These are phyloP conservation scores for Colletotrichum sp. DNA, from an alignment of 2,329 filamentous ascomycete genomes.

Conservation along the genomic window DNA sequence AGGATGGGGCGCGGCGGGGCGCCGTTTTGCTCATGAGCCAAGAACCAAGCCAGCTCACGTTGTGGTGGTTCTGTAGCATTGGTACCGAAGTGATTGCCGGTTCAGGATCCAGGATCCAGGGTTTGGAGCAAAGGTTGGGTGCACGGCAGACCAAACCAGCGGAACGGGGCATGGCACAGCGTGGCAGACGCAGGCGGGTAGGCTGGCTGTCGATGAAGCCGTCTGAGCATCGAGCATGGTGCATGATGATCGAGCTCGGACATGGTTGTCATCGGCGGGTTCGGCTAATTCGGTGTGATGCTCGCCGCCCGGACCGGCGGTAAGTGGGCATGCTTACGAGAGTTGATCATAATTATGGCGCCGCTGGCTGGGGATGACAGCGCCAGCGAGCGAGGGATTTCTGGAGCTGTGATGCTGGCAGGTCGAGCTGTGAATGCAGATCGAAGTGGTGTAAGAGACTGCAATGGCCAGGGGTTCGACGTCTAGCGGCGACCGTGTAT, in stretches of 20 bases:
- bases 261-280: not conserved
- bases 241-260: constrained; percentile 5
- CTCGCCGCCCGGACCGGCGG: not conserved
- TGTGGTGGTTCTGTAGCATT: not conserved
- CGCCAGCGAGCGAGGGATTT: not conserved
- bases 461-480: constrained; percentile 8
- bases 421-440: not conserved
- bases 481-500: not conserved
- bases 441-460: not conserved
- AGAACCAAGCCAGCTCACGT: not conserved
- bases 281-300: not conserved
- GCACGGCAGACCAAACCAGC: not conserved
- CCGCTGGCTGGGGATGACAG: not conserved
- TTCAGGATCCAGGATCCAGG: constrained; percentile 1
- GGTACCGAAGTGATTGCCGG: not conserved
- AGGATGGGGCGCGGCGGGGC: not conserved
- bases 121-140: not conserved
- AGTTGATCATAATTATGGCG: not conserved
- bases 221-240: constrained; percentile 2
- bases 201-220: not conserved
- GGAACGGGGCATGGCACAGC: not conserved
- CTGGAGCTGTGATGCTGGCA: not conserved
- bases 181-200: not conserved
- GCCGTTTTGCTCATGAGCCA: not conserved
- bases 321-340: not conserved